phyloP scores from a whole-genome alignment of 352 stramenopile genomes.

The Phytopythium sindhum region DNA sequence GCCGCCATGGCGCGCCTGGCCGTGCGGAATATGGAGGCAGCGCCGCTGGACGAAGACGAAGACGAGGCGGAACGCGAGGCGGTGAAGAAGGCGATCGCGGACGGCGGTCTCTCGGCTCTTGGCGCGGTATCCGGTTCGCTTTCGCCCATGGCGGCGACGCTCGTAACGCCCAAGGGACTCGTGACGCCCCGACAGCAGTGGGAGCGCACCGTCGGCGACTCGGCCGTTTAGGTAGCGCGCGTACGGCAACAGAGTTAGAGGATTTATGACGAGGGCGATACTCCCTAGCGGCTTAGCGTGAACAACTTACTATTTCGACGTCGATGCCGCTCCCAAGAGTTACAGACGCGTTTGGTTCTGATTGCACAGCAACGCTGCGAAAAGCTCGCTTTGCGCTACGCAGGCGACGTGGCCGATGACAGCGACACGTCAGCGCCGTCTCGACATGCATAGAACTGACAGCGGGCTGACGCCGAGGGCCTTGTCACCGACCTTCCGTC shows the following conservation, averaged over 20 bases:
- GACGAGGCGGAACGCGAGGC: slow-evolving; percentile 14
- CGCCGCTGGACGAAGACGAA: slow-evolving; percentile 14
- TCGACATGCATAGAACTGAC: background rate
- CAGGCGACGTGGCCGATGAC: slow-evolving; percentile 6
- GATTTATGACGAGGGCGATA: background rate
- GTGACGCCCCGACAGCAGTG: slow-evolving; percentile 32
- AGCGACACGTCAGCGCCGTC: background rate
- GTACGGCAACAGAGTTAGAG: background rate
- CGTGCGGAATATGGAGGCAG: slow-evolving; percentile 23
- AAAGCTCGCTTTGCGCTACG: background rate
- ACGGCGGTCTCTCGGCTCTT: slow-evolving; percentile 25
- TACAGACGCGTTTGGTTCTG: no score
- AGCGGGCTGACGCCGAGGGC: background rate
- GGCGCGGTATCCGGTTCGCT: slow-evolving; percentile 20
- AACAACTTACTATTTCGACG: background rate
- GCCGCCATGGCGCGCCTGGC: slow-evolving; percentile 18
- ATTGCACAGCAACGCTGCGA: background rate
- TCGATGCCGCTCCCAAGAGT: no score
- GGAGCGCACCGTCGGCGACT: slow-evolving; percentile 24
- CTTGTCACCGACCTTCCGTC: background rate
- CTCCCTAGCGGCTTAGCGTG: background rate
- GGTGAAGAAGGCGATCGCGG: slow-evolving; percentile 16
- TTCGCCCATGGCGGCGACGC: slow-evolving; percentile 27
- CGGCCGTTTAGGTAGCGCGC: background rate
- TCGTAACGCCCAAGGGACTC: slow-evolving; percentile 28